Percentiles rank a stretch among this genome's conserved stretches.
Evolutionary conservation across 2,329 filamentous ascomycete genomes (phyloP).

Genomic region (Furcasterigmium furcatum): DNA sequence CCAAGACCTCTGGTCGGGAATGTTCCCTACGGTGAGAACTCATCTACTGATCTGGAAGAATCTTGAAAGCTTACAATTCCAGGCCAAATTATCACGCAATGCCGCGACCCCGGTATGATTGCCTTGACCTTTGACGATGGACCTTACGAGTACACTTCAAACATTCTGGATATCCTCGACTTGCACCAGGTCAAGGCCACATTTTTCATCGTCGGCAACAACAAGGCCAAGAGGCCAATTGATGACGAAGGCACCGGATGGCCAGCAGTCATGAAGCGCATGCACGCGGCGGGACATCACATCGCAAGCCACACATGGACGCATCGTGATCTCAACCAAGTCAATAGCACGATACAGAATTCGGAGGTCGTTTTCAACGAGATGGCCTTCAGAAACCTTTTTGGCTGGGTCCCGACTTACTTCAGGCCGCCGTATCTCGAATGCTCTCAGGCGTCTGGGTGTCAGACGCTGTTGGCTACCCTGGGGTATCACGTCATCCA

Average conservation of each 20-base stretch:
- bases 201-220: slow-evolving; percentile 40
- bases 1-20: slow-evolving; percentile 25
- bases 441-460: slow-evolving; percentile 9
- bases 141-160: slow-evolving; percentile 36
- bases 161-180: slow-evolving; percentile 34
- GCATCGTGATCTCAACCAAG: slow-evolving; percentile 21
- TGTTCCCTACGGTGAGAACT: slow-evolving; percentile 31
- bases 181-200: slow-evolving; percentile 28
- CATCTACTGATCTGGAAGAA: slow-evolving; percentile 8
- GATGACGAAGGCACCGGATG: slow-evolving; percentile 29
- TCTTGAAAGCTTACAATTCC: background rate
- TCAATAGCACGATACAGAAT: slow-evolving; percentile 15
- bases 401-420: slow-evolving; percentile 38
- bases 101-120: slow-evolving; percentile 28
- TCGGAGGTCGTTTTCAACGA: slow-evolving; percentile 25
- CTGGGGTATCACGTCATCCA: slow-evolving; percentile 55
- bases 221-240: slow-evolving; percentile 35
- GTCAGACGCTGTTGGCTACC: slow-evolving; percentile 14
- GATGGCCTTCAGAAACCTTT: slow-evolving; percentile 30
- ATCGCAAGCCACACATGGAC: slow-evolving; percentile 41
- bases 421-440: slow-evolving; percentile 38
- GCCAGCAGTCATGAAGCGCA: slow-evolving; percentile 33
- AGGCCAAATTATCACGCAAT: slow-evolving; percentile 32
- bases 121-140: slow-evolving; percentile 47
- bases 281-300: slow-evolving; percentile 39